phyloP scores from a whole-genome alignment of 2,329 filamentous ascomycete species.

The Fusarium temperatum region DNA sequence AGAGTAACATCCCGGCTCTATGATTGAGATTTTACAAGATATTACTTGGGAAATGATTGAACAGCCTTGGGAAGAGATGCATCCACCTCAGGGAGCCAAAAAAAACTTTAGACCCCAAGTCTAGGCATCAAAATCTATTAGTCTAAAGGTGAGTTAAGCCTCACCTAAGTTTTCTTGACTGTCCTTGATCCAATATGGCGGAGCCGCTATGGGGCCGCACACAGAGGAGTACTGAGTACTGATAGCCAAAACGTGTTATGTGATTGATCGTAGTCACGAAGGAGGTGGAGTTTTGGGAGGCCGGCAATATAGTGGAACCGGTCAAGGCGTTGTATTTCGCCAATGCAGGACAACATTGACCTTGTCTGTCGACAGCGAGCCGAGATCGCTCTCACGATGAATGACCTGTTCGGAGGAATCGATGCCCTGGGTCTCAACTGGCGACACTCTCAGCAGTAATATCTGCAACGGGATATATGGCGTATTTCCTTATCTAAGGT shows the following conservation, averaged over 20 bases:
- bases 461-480: background rate
- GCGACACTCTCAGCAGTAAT: background rate
- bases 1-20: background rate
- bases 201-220: constrained; percentile 29
- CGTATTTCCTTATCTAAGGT: background rate
- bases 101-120: background rate
- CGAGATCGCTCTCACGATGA: constrained; percentile 4
- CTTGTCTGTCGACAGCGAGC: constrained; percentile 2
- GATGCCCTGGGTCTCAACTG: background rate
- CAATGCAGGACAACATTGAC: constrained; percentile 12
- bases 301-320: constrained; percentile 4
- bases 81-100: background rate
- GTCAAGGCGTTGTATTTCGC: constrained; percentile 9
- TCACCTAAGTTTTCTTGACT: background rate
- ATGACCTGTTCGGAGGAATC: background rate
- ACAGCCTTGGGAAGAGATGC: background rate
- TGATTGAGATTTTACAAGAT: background rate
- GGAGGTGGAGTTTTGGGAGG: constrained; percentile 4
- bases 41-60: background rate
- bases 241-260: constrained; percentile 34
- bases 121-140: background rate
- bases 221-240: constrained; percentile 11
- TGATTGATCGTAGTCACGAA: constrained; percentile 37
- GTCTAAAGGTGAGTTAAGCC: background rate
- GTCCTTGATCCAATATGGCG: background rate